phyloP scores from a whole-genome alignment of 2,329 filamentous ascomycete species.

The Aureobasidium sp. region DNA sequence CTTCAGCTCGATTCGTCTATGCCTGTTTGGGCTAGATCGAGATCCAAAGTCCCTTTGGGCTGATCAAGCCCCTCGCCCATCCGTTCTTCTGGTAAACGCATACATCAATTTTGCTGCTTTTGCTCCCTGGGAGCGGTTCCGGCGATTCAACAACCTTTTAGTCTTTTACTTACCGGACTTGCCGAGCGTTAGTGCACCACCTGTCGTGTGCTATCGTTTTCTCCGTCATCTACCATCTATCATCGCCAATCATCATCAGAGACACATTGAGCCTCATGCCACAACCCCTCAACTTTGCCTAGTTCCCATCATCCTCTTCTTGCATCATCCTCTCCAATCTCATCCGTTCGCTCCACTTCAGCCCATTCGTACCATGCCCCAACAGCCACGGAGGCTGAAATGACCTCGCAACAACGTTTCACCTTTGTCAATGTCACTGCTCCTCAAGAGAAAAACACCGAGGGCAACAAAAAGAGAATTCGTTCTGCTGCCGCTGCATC shows the following conservation, averaged over 20 bases:
- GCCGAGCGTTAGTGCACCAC: neutral
- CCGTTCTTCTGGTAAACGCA: neutral
- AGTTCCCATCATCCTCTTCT: neutral
- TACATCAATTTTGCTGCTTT: neutral
- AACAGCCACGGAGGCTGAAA: neutral
- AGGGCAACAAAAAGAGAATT: slow-evolving; percentile 26
- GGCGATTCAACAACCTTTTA: neutral
- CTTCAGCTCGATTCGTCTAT: neutral
- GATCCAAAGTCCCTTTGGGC: neutral
- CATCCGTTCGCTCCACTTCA: neutral
- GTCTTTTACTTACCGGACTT: neutral
- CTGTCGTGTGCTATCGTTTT: no score
- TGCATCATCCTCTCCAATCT: neutral
- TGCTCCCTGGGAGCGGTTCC: no score
- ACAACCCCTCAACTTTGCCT: neutral
- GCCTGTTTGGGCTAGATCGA: neutral
- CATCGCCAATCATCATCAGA: slow-evolving; percentile 1
- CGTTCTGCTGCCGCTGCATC: slow-evolving; percentile 26
- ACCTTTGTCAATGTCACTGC: slow-evolving; percentile 28
- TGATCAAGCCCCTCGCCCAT: neutral
- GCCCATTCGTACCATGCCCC: neutral
- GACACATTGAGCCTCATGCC: neutral
- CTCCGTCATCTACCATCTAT: neutral
- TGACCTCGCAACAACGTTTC: slow-evolving; percentile 15
- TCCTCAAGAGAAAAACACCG: slow-evolving; percentile 21